A percentile compares a stretch with the other conserved stretches of the same genome.
These are phyloP conservation scores for Eucalyptus sp. DNA, from an alignment of 345 rosid species.

Conservation along the genomic window DNA sequence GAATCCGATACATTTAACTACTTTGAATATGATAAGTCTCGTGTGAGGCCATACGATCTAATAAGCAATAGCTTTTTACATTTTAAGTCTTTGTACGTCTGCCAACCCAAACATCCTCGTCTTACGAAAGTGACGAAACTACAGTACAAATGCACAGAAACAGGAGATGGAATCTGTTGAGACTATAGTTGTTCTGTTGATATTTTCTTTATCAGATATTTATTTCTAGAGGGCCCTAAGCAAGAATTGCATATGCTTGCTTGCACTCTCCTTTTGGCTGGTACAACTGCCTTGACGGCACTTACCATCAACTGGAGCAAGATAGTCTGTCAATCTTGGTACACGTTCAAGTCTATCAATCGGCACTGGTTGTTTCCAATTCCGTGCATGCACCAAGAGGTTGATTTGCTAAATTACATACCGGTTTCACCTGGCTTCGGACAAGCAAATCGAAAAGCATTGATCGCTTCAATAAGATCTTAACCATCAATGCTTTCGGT, in stretches of 20 bases:
- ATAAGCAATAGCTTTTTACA: neutral
- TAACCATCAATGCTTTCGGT: constrained; percentile 17
- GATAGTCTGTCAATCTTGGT: neutral
- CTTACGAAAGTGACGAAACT: neutral
- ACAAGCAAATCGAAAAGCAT: constrained; percentile 1
- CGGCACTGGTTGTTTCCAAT: neutral
- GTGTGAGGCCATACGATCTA: neutral
- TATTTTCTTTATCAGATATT: neutral
- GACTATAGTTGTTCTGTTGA: neutral
- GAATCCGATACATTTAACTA: neutral
- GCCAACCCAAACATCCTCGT: neutral
- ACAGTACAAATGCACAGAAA: neutral
- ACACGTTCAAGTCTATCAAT: neutral
- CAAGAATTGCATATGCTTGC: neutral
- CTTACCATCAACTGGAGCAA: neutral
- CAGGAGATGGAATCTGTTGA: neutral
- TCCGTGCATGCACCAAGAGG: neutral
- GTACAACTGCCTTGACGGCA: neutral
- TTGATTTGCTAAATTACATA: neutral
- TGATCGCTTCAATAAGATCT: constrained; percentile 20
- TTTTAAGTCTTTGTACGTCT: neutral
- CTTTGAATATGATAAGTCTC: neutral
- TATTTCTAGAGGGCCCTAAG: neutral
- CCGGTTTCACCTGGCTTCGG: neutral
- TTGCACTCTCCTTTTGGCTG: neutral